Conservation (phyloP, 1,139 yeast species). For the Hyphopichia fennica region DNA sequence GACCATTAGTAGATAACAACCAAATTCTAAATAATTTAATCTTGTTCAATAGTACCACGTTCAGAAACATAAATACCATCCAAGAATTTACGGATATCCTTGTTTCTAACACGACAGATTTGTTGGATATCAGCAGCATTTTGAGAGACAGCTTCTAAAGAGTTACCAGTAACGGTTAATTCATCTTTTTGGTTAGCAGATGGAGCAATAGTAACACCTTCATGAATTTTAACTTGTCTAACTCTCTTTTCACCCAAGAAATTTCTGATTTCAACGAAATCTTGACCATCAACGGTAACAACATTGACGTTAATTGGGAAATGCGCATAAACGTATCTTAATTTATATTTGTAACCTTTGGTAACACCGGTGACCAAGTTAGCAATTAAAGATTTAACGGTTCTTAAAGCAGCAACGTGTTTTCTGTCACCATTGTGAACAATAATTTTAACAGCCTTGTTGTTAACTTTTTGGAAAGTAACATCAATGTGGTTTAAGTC, state of each 20-base stretch:
- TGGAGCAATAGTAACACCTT: constrained; percentile 84
- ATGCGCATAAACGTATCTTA: constrained; percentile 99
- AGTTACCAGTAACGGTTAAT: constrained; percentile 90
- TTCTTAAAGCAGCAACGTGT: constrained; percentile 99
- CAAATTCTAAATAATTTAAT: constrained; percentile 30
- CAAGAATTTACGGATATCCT: constrained; percentile 99
- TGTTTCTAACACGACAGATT: constrained; percentile 98
- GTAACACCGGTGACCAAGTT: constrained; percentile 99
- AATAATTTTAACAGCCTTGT: constrained; percentile 77
- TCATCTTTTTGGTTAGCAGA: constrained; percentile 92
- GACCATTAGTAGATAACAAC: neutral
- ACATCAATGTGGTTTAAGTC: constrained; percentile 94
- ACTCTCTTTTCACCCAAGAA: constrained; percentile 98
- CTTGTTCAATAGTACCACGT: constrained; percentile 79
- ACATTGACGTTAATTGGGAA: constrained; percentile 99
- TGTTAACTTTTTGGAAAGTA: constrained; percentile 76
- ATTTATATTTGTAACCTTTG: constrained; percentile 98
- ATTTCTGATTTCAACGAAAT: constrained; percentile 94
- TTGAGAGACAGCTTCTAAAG: constrained; percentile 97
- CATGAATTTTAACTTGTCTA: constrained; percentile 79
- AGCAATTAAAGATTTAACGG: constrained; percentile 91
- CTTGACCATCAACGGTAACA: constrained; percentile 71
- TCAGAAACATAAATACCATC: constrained; percentile 99
- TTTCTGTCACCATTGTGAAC: constrained; percentile 99
- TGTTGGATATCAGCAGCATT: constrained; percentile 98